phyloP scores from a whole-genome alignment of 257 asterid species.

The Cordia subcordata region DNA sequence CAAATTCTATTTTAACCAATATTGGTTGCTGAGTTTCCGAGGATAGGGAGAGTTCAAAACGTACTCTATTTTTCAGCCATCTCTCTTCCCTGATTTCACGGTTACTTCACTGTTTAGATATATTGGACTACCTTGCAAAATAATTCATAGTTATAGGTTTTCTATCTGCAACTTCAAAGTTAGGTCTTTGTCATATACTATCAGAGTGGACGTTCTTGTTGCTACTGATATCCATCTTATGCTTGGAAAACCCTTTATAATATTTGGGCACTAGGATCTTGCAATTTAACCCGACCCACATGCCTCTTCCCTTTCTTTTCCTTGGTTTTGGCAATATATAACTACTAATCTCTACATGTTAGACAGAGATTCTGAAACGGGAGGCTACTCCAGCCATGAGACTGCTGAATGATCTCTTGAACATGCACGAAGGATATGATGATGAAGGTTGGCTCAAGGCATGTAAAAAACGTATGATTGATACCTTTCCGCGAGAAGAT shows the following conservation, averaged over 20 bases:
- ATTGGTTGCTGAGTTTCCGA: too few species aligned
- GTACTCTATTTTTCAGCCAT: too few species aligned
- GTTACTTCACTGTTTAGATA: too few species aligned
- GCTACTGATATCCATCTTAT: too few species aligned
- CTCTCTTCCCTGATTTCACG: too few species aligned
- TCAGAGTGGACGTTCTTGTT: too few species aligned
- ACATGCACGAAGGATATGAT: conserved; percentile 83
- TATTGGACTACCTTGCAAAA: too few species aligned
- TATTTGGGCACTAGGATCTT: not conserved
- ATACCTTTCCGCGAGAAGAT: conserved; percentile 90
- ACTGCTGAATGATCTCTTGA: conserved; percentile 76
- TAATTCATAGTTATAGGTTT: too few species aligned
- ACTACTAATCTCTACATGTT: conserved; percentile 8
- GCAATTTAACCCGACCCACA: not conserved
- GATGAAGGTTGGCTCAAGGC: conserved; percentile 83
- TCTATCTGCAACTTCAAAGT: too few species aligned
- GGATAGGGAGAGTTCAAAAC: too few species aligned
- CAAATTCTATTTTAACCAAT: too few species aligned
- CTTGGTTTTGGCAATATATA: not conserved
- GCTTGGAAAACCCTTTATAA: not conserved
- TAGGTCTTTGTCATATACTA: too few species aligned
- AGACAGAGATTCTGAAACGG: conserved; percentile 85
- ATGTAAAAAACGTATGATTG: conserved; percentile 73
- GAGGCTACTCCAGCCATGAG: conserved; percentile 95
- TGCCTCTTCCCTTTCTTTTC: not conserved